These are phyloP conservation scores for Zygotorulaspora florentina DNA, from an alignment of 805 yeast genomes.

Conservation along the genomic window DNA sequence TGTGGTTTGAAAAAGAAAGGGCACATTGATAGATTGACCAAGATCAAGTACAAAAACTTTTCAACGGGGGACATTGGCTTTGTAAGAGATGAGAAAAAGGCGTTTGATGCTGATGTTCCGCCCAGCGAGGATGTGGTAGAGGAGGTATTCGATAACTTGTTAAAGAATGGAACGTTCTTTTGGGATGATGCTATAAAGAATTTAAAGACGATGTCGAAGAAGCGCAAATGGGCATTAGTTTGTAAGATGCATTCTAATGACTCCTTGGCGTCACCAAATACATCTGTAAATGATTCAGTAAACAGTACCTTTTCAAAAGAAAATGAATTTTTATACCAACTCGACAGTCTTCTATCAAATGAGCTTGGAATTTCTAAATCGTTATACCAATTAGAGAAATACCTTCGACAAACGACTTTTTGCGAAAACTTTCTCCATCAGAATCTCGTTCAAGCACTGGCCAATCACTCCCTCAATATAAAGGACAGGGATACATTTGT, in stretches of 20 bases:
- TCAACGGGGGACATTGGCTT: constrained; percentile 13
- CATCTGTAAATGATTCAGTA: constrained; percentile 5
- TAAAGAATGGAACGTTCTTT: constrained; percentile 25
- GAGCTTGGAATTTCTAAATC: constrained; percentile 12
- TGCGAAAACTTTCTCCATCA: constrained; percentile 17
- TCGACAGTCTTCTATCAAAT: constrained; percentile 5
- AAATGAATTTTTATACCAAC: constrained; percentile 4
- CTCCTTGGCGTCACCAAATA: constrained; percentile 3
- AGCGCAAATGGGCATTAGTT: constrained; percentile 32
- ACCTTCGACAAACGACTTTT: constrained; percentile 22
- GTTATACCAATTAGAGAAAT: constrained; percentile 27
- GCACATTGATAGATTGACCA: background rate
- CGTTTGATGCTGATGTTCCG: constrained; percentile 11
- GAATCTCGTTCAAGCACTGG: constrained; percentile 14
- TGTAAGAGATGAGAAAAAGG: background rate
- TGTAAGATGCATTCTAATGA: constrained; percentile 19
- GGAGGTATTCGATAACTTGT: constrained; percentile 18
- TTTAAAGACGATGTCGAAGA: constrained; percentile 19
- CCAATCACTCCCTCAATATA: constrained; percentile 7
- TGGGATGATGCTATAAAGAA: constrained; percentile 28
- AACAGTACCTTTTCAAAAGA: constrained; percentile 3
- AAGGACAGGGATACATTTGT: constrained; percentile 18
- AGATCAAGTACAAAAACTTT: constrained; percentile 13
- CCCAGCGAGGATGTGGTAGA: constrained; percentile 25
- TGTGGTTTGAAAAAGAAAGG: constrained; percentile 5